These are phyloP conservation scores for Teunomyces barrocoloradensis DNA, from an alignment of 805 yeast species.

Conservation along the genomic window DNA sequence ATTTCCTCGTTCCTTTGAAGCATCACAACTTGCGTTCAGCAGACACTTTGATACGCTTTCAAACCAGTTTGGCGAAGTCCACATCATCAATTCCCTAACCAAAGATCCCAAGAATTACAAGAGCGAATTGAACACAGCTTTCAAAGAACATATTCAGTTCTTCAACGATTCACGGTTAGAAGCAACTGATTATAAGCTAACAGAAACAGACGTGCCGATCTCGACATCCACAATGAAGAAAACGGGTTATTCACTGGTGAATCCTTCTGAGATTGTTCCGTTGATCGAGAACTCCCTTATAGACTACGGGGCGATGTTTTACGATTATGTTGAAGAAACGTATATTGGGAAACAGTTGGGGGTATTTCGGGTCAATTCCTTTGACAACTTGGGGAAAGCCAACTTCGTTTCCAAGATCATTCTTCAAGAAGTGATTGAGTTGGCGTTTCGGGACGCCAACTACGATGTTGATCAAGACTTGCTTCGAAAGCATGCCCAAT, in stretches of 20 bases:
- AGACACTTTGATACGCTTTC: conserved; percentile 48
- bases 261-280: conserved; percentile 32
- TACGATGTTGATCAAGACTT: conserved; percentile 33
- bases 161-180: conserved; percentile 19
- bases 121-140: conserved; percentile 43
- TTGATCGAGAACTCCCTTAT: conserved; percentile 32
- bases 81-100: conserved; percentile 50
- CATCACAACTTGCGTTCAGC: conserved; percentile 50
- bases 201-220: conserved; percentile 30
- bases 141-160: conserved; percentile 35
- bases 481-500: conserved; percentile 35
- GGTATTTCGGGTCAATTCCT: conserved; percentile 48
- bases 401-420: conserved; percentile 46
- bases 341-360: conserved; percentile 51
- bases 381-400: conserved; percentile 50
- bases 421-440: conserved; percentile 47
- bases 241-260: conserved; percentile 30
- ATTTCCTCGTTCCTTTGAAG: conserved; percentile 52
- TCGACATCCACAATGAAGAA: conserved; percentile 32
- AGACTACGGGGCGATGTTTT: conserved; percentile 47
- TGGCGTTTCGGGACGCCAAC: conserved; percentile 45
- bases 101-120: conserved; percentile 39
- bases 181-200: conserved; percentile 17
- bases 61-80: conserved; percentile 49
- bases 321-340: conserved; percentile 30